phyloP scores from a whole-genome alignment of 495 filamentous ascomycete genomes.

The Daldinia childiae region DNA sequence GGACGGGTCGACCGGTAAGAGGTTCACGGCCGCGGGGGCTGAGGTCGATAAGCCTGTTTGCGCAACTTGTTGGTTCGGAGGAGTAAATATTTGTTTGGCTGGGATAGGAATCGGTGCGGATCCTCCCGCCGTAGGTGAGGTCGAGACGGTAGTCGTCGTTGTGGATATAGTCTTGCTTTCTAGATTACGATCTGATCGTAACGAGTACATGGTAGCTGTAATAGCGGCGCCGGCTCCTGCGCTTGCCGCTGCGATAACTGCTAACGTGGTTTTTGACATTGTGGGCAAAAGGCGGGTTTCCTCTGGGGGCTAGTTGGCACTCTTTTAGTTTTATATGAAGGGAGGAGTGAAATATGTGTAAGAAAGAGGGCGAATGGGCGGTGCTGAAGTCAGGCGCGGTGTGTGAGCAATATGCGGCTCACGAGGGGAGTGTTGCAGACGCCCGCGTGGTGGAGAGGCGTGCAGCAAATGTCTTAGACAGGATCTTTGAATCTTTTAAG shows the following conservation, averaged over 20 bases:
- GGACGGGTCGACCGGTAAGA: constrained; percentile 77
- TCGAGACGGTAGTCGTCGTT: constrained; percentile 52
- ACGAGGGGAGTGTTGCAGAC: constrained; percentile 35
- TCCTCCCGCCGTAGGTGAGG: constrained; percentile 42
- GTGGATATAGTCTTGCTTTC: constrained; percentile 57
- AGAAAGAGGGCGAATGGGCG: constrained; percentile 14
- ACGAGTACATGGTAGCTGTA: constrained; percentile 77
- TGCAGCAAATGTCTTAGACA: constrained; percentile 43
- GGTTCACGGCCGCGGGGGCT: constrained; percentile 48
- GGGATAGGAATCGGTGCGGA: constrained; percentile 57
- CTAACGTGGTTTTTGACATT: constrained; percentile 89
- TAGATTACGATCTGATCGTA: constrained; percentile 60
- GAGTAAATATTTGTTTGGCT: constrained; percentile 52
- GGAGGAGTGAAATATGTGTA: background rate
- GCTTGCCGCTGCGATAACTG: constrained; percentile 86
- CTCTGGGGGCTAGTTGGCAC: constrained; percentile 14
- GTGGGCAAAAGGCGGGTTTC: constrained; percentile 28
- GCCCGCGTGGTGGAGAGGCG: constrained; percentile 46
- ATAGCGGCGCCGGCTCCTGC: constrained; percentile 88
- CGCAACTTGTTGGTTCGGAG: constrained; percentile 46
- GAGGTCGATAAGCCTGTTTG: constrained; percentile 36
- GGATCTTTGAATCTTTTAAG: constrained; percentile 31
- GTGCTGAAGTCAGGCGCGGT: constrained; percentile 40
- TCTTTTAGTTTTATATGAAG: constrained; percentile 42
- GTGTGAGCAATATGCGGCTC: constrained; percentile 46